Conservation (phyloP, 495 filamentous ascomycete genomes). For the Hypoxylon subgilvum region DNA sequence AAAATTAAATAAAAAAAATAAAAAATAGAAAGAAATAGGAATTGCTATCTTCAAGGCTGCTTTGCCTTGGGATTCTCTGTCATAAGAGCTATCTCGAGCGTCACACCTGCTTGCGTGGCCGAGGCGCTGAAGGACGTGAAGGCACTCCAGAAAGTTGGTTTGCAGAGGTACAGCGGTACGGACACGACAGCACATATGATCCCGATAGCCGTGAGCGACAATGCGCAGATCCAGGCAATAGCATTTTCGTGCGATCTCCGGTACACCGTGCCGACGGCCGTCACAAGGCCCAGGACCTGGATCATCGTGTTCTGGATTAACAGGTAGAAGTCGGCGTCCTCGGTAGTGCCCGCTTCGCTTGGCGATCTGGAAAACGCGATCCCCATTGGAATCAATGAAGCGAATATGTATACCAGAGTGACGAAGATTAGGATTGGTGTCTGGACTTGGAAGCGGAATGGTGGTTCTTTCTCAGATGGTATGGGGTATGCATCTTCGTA, state of each 20-base stretch:
- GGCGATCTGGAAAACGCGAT: conserved; percentile 8
- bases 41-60: conserved; percentile 5
- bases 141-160: conserved; percentile 13
- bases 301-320: background rate
- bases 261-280: background rate
- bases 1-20: too few species aligned
- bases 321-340: conserved; percentile 14
- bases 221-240: conserved; percentile 6
- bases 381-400: background rate
- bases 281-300: conserved; percentile 1
- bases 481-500: conserved; percentile 28
- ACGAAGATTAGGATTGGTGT: conserved; percentile 3
- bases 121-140: conserved; percentile 1
- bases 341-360: background rate
- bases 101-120: background rate
- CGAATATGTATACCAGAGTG: background rate
- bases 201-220: conserved; percentile 1
- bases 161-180: conserved; percentile 4
- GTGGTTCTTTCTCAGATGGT: background rate
- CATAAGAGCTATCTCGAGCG: conserved; percentile 7
- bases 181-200: background rate
- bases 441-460: background rate
- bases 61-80: conserved; percentile 5
- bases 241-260: background rate
- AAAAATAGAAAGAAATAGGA: too few species aligned